Percentiles rank a stretch among this genome's conserved stretches.
Evolutionary conservation across 1,139 yeast species (phyloP).

Genomic region (Blastobotrys arbuscula): DNA sequence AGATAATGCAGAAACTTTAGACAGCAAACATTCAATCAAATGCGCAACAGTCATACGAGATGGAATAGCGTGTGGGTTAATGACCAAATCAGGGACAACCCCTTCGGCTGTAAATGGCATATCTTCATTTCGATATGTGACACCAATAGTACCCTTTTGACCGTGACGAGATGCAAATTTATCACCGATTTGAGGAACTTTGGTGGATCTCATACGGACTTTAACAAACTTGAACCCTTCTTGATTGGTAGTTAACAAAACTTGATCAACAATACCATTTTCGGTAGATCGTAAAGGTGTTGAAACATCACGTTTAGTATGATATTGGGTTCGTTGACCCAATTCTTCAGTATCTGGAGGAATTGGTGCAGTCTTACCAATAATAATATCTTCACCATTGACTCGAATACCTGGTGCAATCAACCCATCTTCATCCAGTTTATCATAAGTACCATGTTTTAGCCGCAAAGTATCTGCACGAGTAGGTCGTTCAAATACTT

Average conservation of each 20-base stretch:
- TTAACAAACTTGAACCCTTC: constrained; percentile 97
- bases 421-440: constrained; percentile 95
- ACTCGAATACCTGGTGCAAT: constrained; percentile 98
- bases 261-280: constrained; percentile 98
- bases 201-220: constrained; percentile 98
- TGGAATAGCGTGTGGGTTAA: constrained; percentile 99
- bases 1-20: constrained; percentile 89
- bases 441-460: constrained; percentile 97
- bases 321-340: constrained; percentile 97
- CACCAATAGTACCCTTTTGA: constrained; percentile 99
- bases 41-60: constrained; percentile 99
- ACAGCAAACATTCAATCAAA: constrained; percentile 92
- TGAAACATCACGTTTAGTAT: constrained; percentile 97
- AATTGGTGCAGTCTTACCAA: constrained; percentile 97
- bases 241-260: constrained; percentile 90
- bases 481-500: constrained; percentile 92
- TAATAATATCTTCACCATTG: constrained; percentile 96
- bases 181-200: constrained; percentile 98
- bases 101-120: constrained; percentile 99
- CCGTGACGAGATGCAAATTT: constrained; percentile 99
- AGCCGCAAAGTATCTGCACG: constrained; percentile 89
- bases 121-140: constrained; percentile 95
- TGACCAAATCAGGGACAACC: constrained; percentile 91
- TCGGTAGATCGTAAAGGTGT: constrained; percentile 96
- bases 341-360: constrained; percentile 97